These are phyloP conservation scores for Vanrija sp. DNA, from an alignment of 1,284 basidiomycete species.

Conservation along the genomic window DNA sequence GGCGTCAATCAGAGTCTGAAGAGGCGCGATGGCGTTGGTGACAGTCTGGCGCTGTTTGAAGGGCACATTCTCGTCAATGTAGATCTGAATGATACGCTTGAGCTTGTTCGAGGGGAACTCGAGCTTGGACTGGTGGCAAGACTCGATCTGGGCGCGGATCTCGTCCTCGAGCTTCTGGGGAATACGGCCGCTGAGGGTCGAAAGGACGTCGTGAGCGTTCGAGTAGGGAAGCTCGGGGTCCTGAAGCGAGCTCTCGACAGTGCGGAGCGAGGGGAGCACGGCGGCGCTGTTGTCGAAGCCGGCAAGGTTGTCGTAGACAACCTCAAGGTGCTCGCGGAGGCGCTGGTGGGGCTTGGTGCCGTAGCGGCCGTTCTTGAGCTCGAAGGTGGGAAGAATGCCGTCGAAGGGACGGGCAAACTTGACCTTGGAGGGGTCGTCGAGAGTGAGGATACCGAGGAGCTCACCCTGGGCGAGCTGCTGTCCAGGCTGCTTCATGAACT, in stretches of 20 bases:
- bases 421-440: conserved; percentile 94
- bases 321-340: conserved; percentile 68
- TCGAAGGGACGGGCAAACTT: conserved; percentile 98
- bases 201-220: conserved; percentile 77
- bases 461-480: conserved; percentile 96
- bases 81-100: conserved; percentile 63
- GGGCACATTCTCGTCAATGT: conserved; percentile 74
- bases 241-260: conserved; percentile 50
- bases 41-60: conserved; percentile 74
- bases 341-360: conserved; percentile 91
- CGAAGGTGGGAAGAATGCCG: conserved; percentile 81
- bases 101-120: conserved; percentile 75
- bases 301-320: conserved; percentile 87
- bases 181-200: conserved; percentile 88
- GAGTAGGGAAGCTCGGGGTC: conserved; percentile 87
- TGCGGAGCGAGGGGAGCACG: conserved; percentile 40
- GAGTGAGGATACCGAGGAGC: conserved; percentile 92
- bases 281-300: conserved; percentile 82
- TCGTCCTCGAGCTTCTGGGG: conserved; percentile 85
- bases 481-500: conserved; percentile 97
- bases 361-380: conserved; percentile 71
- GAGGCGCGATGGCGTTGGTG: conserved; percentile 63
- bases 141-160: conserved; percentile 74
- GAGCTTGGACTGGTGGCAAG: conserved; percentile 63
- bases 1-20: conserved; percentile 74